Base-by-base conservation (phyloP, 257 asterid species). In the Rubia yunnanensis region DNA sequence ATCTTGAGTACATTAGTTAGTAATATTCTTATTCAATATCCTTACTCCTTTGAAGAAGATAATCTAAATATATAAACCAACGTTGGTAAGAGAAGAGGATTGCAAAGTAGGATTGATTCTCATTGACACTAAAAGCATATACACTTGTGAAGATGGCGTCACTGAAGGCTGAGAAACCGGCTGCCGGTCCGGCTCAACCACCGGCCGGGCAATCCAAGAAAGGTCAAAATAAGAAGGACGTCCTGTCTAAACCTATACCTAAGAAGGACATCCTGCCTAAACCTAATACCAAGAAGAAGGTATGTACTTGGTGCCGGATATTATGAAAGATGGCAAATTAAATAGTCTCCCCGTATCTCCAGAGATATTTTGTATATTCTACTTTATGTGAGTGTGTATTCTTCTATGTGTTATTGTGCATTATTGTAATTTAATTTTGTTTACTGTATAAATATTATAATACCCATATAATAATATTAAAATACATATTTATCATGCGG, bases 231-330 rank as follows among this genome's bases (percentile, higher is more conserved):
- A 9, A 38, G 41, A 36, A 36, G 41, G 41, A 36, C n/a, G 74
- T 62, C 59, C 72, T 0, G 61, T 78, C 63, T 56, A 79, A 79
- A 26, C 32, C 66, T 1, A 59, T 74, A 8, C 57, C 64, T n/a
- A 67, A 73, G 66, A 79, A 73, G 78, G 11, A 35, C 41, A 7
- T 35, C 28, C 63, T 15, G 70, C 76, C 48, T 64, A 70, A 76
- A 70, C 74, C 84, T 53, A 72, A 72, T 56, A 36, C 74, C 35
- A 76, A 38, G 78, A 75, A 75, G 67, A 79, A 72, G 78, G 83
- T 76, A 72, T 17, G 22, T 10, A 4, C 9, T 35, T 35, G 9
- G 4, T 35, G 39, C 39, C 4, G 4, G 39, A 44, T 13, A 13
- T 41, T 41, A 41, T 32, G 36, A n/a, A n/a, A n/a, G n/a, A n/a